These are phyloP conservation scores for Fusarium dlaminii DNA, from an alignment of 2,329 filamentous ascomycete genomes.

Conservation along the genomic window DNA sequence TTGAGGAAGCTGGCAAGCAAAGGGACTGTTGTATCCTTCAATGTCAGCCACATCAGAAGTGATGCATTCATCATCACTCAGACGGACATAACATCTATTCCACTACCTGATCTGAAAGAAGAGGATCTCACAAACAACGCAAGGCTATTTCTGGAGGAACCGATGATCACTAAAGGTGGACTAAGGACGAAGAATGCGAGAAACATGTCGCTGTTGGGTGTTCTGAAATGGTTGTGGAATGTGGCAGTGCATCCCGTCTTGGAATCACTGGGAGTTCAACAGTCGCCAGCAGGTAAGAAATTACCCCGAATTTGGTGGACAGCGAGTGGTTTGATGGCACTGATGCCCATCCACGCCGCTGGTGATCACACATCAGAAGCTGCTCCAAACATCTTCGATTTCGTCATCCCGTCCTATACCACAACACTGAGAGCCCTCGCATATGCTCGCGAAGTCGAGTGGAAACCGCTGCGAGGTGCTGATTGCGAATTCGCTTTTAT, in stretches of 20 bases:
- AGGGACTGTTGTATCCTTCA: not conserved
- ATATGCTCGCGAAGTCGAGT: accelerated
- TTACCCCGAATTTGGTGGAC: accelerated
- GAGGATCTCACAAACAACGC: not conserved
- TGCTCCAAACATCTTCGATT: accelerated
- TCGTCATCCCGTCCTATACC: accelerated
- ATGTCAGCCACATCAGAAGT: not conserved
- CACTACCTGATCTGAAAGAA: accelerated
- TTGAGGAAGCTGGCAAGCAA: accelerated
- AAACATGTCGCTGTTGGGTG: accelerated
- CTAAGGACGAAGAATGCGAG: accelerated
- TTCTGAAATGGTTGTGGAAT: not conserved
- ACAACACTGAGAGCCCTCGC: not conserved
- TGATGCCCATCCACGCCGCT: not conserved
- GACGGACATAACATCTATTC: accelerated
- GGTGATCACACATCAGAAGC: accelerated
- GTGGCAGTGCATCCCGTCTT: accelerated
- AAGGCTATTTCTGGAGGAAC: accelerated
- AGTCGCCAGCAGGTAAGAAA: accelerated
- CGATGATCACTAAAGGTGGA: accelerated
- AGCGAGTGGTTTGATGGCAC: accelerated
- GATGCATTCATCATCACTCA: not conserved
- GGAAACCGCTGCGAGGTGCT: not conserved
- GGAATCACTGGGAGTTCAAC: accelerated
- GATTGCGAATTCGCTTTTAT: accelerated